Percentiles rank a stretch among this genome's conserved stretches.
These are phyloP conservation scores for Fagopyrum homotropicum DNA, from an alignment of 148 eudicot genomes.

Conservation along the genomic window DNA sequence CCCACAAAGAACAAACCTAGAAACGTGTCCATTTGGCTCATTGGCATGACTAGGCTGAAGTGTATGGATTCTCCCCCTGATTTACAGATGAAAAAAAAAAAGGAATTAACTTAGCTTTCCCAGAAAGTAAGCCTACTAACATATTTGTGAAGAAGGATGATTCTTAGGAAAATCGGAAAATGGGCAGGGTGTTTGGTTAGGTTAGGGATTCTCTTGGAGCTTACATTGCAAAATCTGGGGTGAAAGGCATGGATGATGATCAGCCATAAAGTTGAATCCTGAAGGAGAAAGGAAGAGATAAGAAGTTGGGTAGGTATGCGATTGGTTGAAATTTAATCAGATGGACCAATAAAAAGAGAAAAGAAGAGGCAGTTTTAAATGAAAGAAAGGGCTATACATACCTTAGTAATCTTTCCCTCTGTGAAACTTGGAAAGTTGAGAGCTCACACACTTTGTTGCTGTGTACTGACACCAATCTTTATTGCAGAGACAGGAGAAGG, in stretches of 20 bases:
- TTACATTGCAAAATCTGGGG: no score
- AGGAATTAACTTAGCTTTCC: no score
- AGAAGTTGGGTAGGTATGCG: background rate
- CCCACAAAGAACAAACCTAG: background rate
- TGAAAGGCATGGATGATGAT: no score
- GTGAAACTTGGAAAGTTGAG: background rate
- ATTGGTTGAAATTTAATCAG: conserved; percentile 2
- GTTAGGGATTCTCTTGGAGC: background rate
- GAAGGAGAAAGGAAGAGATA: background rate
- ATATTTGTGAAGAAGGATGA: background rate
- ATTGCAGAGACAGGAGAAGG: background rate
- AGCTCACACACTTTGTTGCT: background rate
- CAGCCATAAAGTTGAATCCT: no score
- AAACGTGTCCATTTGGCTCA: background rate
- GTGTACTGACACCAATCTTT: background rate
- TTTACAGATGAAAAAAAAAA: no score
- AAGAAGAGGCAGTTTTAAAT: background rate
- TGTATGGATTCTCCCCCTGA: no score
- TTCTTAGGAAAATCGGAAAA: background rate
- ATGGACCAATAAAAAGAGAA: background rate
- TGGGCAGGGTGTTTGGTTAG: background rate
- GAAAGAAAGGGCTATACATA: background rate
- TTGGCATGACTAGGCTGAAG: background rate
- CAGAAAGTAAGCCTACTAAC: background rate
- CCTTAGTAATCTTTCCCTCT: background rate